Evolutionary conservation across 495 filamentous ascomycete species (phyloP).

Genomic region (Lepraria neglecta): DNA sequence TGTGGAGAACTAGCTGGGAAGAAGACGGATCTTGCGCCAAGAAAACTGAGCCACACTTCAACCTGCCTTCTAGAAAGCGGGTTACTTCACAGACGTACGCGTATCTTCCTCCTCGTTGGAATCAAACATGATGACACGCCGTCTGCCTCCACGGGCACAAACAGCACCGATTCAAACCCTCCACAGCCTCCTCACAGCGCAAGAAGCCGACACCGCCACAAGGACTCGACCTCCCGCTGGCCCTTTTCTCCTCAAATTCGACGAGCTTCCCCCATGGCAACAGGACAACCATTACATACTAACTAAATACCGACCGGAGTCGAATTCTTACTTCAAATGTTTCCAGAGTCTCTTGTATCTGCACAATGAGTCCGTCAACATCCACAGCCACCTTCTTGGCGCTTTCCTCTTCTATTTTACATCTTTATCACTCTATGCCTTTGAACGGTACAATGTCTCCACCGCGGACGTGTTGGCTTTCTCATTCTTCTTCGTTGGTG

Average conservation of each 20-base stretch:
- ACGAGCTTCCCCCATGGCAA: constrained; percentile 63
- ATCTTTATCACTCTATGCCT: constrained; percentile 25
- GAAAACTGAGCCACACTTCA: constrained; percentile 6
- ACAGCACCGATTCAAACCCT: constrained; percentile 21
- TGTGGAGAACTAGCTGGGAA: not conserved
- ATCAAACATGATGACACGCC: constrained; percentile 11
- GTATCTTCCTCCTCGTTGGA: not conserved
- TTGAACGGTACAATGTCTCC: constrained; percentile 1
- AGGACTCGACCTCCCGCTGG: constrained; percentile 5
- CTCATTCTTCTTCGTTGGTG: constrained; percentile 43
- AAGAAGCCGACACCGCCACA: constrained; percentile 18
- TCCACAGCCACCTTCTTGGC: constrained; percentile 79
- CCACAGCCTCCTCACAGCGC: constrained; percentile 20
- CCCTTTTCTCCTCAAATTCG: constrained; percentile 46
- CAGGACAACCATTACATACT: constrained; percentile 73
- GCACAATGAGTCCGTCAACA: constrained; percentile 96
- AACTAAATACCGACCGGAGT: constrained; percentile 63
- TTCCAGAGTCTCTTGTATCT: constrained; percentile 61
- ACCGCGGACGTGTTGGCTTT: constrained; percentile 37
- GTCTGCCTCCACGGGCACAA: constrained; percentile 17
- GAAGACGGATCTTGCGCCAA: not conserved
- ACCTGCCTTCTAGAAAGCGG: not conserved
- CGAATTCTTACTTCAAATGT: constrained; percentile 57
- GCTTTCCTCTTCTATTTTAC: constrained; percentile 43
- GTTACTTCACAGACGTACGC: not conserved